Base-by-base conservation (phyloP, 2,329 filamentous ascomycete genomes). In the Plenodomus tracheiphilus region DNA sequence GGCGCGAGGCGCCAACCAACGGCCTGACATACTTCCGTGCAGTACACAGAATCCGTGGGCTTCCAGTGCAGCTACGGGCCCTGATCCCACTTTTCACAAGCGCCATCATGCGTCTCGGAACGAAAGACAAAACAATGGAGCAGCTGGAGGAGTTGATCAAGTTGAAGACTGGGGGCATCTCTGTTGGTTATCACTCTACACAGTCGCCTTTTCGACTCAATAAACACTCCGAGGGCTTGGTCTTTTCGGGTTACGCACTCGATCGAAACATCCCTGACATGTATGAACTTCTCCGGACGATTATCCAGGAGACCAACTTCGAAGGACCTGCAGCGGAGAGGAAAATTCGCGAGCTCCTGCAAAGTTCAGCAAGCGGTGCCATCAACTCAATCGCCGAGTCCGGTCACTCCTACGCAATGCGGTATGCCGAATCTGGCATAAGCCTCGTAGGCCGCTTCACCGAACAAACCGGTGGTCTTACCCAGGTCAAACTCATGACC, bases 141-240 rank as follows among this genome's bases (percentile, higher is more conserved):
- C 86, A 97, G 71, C 83, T 97, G 43, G 94, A 99, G 72, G 94
- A 97, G 66, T 75, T 92, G 46, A 97, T 99, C 71, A 97, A 97
- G 72, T 81, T 97, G 22, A 96, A 95, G 76, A 97, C 94, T 1
- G 94, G 94, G 17, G 94, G 94, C 9, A 83, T 99, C 32, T 89
- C 86, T 2, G 85, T 95, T 15, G 86, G 88, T 1, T 92, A 96
- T 60, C 89, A 95, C 73, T 84, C 87, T n/a, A 85, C 87, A 0
- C 84, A 92, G 0, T 91, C 86, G 2, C 90, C 93, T 0, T 81
- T 81, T 1, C 84, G 93, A 57, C 84, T 89, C 46, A 80, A 82
- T 22, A 77, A 81, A 20, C 88, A 86, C 8, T 85, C 83, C 16
- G 94, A 99, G 73, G 94, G 94, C 0, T 77, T 99, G 20, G 83